Conservation (phyloP, 2,329 filamentous ascomycete species). For the Phialocephala subalpina region DNA sequence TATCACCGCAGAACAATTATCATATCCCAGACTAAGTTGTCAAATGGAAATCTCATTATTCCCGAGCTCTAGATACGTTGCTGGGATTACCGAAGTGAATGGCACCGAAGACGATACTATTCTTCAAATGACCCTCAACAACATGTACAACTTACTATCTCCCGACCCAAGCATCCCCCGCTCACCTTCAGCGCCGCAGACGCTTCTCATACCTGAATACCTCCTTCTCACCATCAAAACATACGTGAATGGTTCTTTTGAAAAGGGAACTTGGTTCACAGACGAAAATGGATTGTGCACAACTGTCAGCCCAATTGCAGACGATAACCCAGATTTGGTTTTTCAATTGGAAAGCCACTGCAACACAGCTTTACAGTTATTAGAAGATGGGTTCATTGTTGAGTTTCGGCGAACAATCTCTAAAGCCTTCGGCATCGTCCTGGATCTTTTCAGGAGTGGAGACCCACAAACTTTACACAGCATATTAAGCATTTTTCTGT, state of each 20-base stretch:
- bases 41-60: no score
- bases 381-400: constrained; percentile 16
- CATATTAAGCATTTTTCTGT: constrained; percentile 30
- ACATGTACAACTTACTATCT: background rate
- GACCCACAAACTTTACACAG: constrained; percentile 26
- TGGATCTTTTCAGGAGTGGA: constrained; percentile 24
- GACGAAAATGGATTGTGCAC: constrained; percentile 9
- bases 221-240: constrained; percentile 25
- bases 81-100: background rate
- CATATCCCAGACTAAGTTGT: no score
- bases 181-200: constrained; percentile 13
- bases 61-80: background rate
- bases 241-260: constrained; percentile 22
- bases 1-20: no score
- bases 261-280: constrained; percentile 13
- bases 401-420: constrained; percentile 30
- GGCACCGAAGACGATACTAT: background rate
- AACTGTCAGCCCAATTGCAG: no score
- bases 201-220: constrained; percentile 20
- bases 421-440: constrained; percentile 26
- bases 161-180: background rate
- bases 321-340: no score
- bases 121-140: background rate
- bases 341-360: no score
- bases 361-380: constrained; percentile 17